These are phyloP conservation scores for Aureobasidium sp. DNA, from an alignment of 2,329 filamentous ascomycete species.

Conservation along the genomic window DNA sequence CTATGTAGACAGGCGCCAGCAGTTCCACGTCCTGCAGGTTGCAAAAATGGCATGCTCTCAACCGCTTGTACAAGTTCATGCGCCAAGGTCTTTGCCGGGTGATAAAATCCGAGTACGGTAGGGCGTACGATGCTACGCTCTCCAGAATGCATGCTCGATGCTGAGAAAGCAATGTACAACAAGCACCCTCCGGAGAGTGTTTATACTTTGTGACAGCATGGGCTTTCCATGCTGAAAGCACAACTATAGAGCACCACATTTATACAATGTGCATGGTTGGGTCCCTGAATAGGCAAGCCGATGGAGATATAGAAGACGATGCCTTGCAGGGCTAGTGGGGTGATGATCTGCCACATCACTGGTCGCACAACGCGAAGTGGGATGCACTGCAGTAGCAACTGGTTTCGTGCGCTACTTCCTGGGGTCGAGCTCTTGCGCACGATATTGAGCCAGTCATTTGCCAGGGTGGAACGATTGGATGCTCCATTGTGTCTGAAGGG, in stretches of 20 bases:
- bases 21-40: not conserved
- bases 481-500: not conserved
- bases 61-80: slow-evolving; percentile 9
- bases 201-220: not conserved
- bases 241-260: not conserved
- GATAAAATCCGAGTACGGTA: not conserved
- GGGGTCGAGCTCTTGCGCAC: slow-evolving; percentile 4
- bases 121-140: not conserved
- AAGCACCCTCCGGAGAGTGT: not conserved
- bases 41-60: not conserved
- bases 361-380: slow-evolving; percentile 12
- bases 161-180: not conserved
- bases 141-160: not conserved
- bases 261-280: not conserved
- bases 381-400: slow-evolving; percentile 13
- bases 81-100: slow-evolving; percentile 5
- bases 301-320: not conserved
- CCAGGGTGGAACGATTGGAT: not conserved
- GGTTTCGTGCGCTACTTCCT: slow-evolving; percentile 6
- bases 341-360: slow-evolving; percentile 5
- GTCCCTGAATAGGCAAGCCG: slow-evolving; percentile 1
- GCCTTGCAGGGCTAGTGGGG: slow-evolving; percentile 7
- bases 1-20: not conserved
- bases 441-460: not conserved
- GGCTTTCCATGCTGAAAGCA: not conserved